These are phyloP conservation scores for Zea luxurians DNA, from an alignment of 176 grass and related monocot genomes.

Conservation along the genomic window DNA sequence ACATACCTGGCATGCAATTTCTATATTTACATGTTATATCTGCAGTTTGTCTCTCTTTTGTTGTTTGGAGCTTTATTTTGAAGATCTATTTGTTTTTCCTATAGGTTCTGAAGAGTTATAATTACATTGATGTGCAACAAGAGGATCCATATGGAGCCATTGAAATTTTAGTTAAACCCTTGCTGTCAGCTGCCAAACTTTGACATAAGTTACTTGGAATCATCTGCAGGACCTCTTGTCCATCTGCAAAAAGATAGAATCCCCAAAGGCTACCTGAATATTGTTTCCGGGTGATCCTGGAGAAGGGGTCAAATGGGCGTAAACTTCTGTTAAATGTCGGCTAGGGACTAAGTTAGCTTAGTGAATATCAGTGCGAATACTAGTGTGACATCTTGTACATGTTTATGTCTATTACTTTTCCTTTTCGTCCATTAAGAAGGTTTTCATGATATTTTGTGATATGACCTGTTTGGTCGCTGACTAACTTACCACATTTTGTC, in stretches of 20 bases:
- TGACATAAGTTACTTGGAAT: constrained; percentile 37
- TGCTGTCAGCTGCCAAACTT: constrained; percentile 52
- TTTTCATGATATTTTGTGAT: neutral
- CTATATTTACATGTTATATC: neutral
- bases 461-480: no score
- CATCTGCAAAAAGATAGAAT: neutral
- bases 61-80: constrained; percentile 16
- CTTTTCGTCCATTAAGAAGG: neutral
- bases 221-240: neutral
- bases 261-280: neutral
- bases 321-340: constrained; percentile 9
- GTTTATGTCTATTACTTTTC: neutral
- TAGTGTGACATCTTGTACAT: neutral
- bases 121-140: constrained; percentile 78
- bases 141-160: constrained; percentile 68
- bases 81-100: constrained; percentile 28
- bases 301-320: neutral
- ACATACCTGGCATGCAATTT: constrained; percentile 21
- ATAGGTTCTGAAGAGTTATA: constrained; percentile 76
- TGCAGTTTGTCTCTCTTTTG: neutral
- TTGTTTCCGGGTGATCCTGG: neutral
- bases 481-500: no score
- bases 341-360: constrained; percentile 11
- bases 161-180: constrained; percentile 62
- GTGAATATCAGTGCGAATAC: neutral